Conservation (phyloP, 140 eudicot genomes). For the Senecio squalidus region DNA sequence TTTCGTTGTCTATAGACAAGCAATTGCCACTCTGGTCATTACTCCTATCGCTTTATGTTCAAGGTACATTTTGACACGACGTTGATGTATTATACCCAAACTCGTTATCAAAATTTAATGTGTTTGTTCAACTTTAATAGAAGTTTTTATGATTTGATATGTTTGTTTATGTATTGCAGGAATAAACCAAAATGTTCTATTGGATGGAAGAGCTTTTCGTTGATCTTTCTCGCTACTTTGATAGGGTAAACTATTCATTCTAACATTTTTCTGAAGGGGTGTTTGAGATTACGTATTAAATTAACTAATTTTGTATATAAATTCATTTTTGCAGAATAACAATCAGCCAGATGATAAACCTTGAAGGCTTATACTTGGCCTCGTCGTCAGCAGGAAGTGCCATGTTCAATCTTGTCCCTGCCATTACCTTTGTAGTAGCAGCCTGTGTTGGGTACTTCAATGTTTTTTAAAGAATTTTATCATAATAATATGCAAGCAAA, state of each 20-base stretch:
- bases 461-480: background rate
- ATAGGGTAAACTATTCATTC: constrained; percentile 41
- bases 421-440: constrained; percentile 68
- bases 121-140: background rate
- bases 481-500: background rate
- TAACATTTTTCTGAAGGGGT: no score
- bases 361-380: constrained; percentile 66
- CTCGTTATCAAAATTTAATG: background rate
- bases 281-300: no score
- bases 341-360: constrained; percentile 51
- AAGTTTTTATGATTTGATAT: background rate
- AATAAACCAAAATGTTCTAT: constrained; percentile 35
- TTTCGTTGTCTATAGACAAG: constrained; percentile 82
- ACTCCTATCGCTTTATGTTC: constrained; percentile 60
- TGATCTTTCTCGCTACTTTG: constrained; percentile 57
- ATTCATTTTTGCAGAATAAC: constrained; percentile 50
- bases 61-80: constrained; percentile 29
- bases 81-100: background rate
- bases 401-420: constrained; percentile 73
- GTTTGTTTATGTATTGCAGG: constrained; percentile 22
- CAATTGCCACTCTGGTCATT: constrained; percentile 52
- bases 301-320: background rate
- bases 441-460: constrained; percentile 48
- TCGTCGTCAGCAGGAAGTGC: constrained; percentile 82
- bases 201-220: constrained; percentile 61